Percentiles rank a stretch among this genome's conserved stretches.
Evolutionary conservation across 192 early-diverging fungal genomes (phyloP).

Genomic region (Entrophospora sp.): DNA sequence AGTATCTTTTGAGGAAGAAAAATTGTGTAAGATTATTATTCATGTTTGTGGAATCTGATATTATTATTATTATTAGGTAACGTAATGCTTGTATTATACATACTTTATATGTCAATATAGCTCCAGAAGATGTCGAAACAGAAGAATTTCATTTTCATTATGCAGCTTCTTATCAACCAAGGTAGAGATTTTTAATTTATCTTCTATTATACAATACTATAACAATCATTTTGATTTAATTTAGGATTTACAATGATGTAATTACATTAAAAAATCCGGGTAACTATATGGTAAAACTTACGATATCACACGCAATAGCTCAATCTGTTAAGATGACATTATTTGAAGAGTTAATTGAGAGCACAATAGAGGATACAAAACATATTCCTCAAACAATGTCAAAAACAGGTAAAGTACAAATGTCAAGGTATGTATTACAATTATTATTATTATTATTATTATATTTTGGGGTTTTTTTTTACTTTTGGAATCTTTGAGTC

Average conservation of each 20-base stretch:
- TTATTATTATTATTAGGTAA: not conserved
- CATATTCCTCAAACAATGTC: conserved; percentile 91
- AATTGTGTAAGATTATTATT: conserved; percentile 35
- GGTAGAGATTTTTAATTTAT: too few relatives aligned
- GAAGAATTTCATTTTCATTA: conserved; percentile 78
- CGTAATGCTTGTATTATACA: not conserved
- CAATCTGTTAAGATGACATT: conserved; percentile 90
- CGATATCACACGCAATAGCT: conserved; percentile 92
- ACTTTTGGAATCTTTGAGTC: too few relatives aligned
- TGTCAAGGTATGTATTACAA: conserved; percentile 50
- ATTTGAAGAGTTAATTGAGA: conserved; percentile 88
- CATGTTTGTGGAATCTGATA: conserved; percentile 26
- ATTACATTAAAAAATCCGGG: conserved; percentile 71
- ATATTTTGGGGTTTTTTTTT: not conserved
- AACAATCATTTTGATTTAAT: too few relatives aligned
- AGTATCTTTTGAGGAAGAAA: conserved; percentile 66
- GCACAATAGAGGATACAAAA: conserved; percentile 80
- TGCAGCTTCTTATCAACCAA: conserved; percentile 52
- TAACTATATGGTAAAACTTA: conserved; percentile 84
- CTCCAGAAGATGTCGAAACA: conserved; percentile 60
- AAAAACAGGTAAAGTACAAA: conserved; percentile 82
- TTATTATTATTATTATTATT: not conserved
- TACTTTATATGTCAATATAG: conserved; percentile 28
- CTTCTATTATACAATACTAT: too few relatives aligned
- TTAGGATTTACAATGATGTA: conserved; percentile 82